A percentile compares a stretch with the other conserved stretches of the same genome.
phyloP scores from a whole-genome alignment of 306 rosid species.

The Sindora glabra region DNA sequence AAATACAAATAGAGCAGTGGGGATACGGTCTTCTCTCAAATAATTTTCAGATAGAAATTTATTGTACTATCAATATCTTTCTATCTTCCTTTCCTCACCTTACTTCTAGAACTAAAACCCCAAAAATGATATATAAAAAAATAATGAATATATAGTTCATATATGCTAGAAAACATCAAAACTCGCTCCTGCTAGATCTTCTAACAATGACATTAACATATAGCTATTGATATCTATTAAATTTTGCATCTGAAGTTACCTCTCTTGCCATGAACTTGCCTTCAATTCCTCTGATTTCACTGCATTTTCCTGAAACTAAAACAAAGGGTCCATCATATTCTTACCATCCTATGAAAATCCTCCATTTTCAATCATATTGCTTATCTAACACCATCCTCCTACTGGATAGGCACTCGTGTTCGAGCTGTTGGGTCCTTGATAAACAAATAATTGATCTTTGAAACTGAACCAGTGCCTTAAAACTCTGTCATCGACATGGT shows the following conservation, averaged over 20 bases:
- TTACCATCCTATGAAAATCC: conserved; percentile 60
- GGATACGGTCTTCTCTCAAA: conserved; percentile 29
- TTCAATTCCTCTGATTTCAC: conserved; percentile 67
- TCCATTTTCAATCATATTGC: conserved; percentile 37
- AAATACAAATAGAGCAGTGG: conserved; percentile 5
- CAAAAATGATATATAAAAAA: background rate
- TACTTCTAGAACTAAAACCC: conserved; percentile 8
- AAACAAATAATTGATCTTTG: conserved; percentile 41
- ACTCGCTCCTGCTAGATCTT: conserved; percentile 60
- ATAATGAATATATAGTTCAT: conserved; percentile 44
- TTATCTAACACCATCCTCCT: conserved; percentile 39
- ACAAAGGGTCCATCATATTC: conserved; percentile 45
- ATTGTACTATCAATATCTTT: conserved; percentile 67
- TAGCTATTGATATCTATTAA: conserved; percentile 68
- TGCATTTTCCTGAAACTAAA: conserved; percentile 51
- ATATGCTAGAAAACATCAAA: conserved; percentile 79
- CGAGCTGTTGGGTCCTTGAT: conserved; percentile 80
- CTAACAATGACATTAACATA: conserved; percentile 72
- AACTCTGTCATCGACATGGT: too few relatives aligned
- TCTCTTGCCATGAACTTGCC: conserved; percentile 49
- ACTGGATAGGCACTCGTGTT: conserved; percentile 45
- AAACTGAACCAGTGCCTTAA: conserved; percentile 59
- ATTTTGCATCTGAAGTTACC: conserved; percentile 35
- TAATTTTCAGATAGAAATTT: conserved; percentile 39
- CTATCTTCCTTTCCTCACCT: conserved; percentile 31